Base-by-base conservation (phyloP, 495 filamentous ascomycete genomes). In the Penicillium herquei region DNA sequence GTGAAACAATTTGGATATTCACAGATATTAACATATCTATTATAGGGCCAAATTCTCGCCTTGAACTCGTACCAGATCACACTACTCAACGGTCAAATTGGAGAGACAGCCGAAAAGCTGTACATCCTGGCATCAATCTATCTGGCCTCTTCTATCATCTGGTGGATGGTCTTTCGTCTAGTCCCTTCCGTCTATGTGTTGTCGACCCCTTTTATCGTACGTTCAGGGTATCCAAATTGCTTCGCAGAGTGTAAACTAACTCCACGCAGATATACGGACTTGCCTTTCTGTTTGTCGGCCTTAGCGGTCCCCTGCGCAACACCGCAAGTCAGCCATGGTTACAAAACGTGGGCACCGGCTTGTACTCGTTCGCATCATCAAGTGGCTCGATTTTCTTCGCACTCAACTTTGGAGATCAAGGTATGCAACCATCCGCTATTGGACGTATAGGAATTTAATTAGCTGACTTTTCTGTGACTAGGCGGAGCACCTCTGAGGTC, bases 41-140 rank as follows among this genome's bases (percentile, higher is more conserved):
- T 26, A 1, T 70, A 88, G 6, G 84, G 84, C 14, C 86, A 89
- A 58, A 81, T 89, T 59, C 81, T 89, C 30, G 84, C 86, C 0
- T 83, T 84, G 39, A 88, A 87, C 68, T 87, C 83, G 0, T 89
- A 88, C 69, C 86, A 89, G 59, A 86, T 89, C 65, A 87, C 84
- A 4, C 73, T 89, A 16, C 74, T 89, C 7, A 83, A 81, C 0
- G 86, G 86, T n/a, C 78, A 86, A 58, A 73, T 84, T 30, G 85
- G 81, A 46, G 72, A 88, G 60, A 80, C 78, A 8, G 81, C 85
- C 3, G 71, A 80, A 34, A 84, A 86, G 66, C 77, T 89, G 11
- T 90, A 90, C 70, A 79, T 80, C 49, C 81, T 88, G 30, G 84
- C 84, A 0, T 80, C 75, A 1, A 82, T 84, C n/a, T 90, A 90